A percentile compares a stretch with the other conserved stretches of the same genome.
Evolutionary conservation across 495 filamentous ascomycete genomes (phyloP).

Genomic region (Aspergillus steynii): DNA sequence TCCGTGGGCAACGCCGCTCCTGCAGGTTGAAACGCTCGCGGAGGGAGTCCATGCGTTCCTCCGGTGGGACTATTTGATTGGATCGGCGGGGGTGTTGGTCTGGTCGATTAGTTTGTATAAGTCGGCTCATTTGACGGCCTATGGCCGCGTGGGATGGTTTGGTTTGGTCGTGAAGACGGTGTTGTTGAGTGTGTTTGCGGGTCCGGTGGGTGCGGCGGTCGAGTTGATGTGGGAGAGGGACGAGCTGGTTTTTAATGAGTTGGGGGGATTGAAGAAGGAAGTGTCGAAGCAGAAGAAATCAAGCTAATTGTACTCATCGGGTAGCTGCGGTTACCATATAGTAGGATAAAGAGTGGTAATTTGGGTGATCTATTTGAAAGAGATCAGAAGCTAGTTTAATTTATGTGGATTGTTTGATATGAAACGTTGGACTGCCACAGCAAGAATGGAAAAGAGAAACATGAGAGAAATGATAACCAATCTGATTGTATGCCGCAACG

Average conservation of each 20-base stretch:
- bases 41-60: constrained; percentile 54
- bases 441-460: too few relatives aligned
- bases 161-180: constrained; percentile 37
- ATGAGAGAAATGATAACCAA: too few relatives aligned
- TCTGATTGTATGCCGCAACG: too few relatives aligned
- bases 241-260: constrained; percentile 43
- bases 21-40: constrained; percentile 42
- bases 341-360: too few relatives aligned
- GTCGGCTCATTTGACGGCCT: constrained; percentile 39
- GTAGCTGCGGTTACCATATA: too few relatives aligned
- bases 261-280: constrained; percentile 22
- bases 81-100: constrained; percentile 47
- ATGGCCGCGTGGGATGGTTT: constrained; percentile 27
- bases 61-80: constrained; percentile 60
- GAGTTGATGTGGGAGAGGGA: constrained; percentile 60
- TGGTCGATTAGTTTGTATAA: constrained; percentile 54
- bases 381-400: too few relatives aligned
- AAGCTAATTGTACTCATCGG: constrained; percentile 5
- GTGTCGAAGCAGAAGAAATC: constrained; percentile 27
- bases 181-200: constrained; percentile 43
- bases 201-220: constrained; percentile 51
- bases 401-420: too few relatives aligned
- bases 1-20: constrained; percentile 37
- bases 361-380: too few relatives aligned
- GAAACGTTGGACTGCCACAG: too few relatives aligned